phyloP scores from a whole-genome alignment of 2,329 filamentous ascomycete genomes.

The Botryosphaeria dothidea region DNA sequence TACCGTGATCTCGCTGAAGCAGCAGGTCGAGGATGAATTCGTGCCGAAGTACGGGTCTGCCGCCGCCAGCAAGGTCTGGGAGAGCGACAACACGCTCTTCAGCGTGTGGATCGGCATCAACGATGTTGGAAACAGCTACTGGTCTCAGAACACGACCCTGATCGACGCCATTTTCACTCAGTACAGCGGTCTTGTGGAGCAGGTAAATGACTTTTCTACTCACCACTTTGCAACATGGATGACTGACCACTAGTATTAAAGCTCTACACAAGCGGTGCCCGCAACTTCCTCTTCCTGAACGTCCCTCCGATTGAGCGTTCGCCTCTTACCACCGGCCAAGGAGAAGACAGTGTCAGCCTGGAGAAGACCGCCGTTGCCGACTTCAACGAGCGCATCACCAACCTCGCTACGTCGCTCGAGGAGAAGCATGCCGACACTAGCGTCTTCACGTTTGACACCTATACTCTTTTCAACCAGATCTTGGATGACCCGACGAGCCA shows the following conservation, averaged over 20 bases:
- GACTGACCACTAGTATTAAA: too few relatives aligned
- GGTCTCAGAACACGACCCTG: constrained; percentile 34
- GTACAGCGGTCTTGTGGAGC: constrained; percentile 39
- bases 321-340: constrained; percentile 49
- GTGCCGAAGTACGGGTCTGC: constrained; percentile 40
- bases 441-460: constrained; percentile 56
- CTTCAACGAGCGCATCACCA: constrained; percentile 52
- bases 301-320: constrained; percentile 54
- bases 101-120: constrained; percentile 56
- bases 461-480: constrained; percentile 53
- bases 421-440: constrained; percentile 44
- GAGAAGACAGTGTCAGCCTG: constrained; percentile 29
- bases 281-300: constrained; percentile 53
- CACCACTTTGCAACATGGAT: too few relatives aligned
- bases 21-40: constrained; percentile 52
- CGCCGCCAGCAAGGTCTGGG: constrained; percentile 30
- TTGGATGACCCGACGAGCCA: constrained; percentile 54
- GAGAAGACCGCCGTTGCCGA: constrained; percentile 48
- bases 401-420: constrained; percentile 45
- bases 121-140: constrained; percentile 55
- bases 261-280: constrained; percentile 48
- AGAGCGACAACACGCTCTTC: constrained; percentile 21
- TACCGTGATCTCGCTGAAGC: constrained; percentile 52
- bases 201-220: too few relatives aligned
- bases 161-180: constrained; percentile 39